Conservation (phyloP, 176 grass and related monocot genomes). For the Tillandsia leiboldiana region DNA sequence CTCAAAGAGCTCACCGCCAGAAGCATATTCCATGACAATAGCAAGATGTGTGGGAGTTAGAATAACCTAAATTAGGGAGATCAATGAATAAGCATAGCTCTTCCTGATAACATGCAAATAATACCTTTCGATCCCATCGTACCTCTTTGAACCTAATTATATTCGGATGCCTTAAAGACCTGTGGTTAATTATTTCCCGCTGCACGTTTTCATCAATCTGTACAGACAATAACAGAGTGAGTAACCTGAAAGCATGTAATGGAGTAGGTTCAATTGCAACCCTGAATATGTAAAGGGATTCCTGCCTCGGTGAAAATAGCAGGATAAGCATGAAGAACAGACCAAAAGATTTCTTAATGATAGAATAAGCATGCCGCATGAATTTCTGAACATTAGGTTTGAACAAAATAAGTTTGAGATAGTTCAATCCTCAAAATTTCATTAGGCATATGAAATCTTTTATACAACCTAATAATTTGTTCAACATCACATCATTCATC, state of each 20-base stretch:
- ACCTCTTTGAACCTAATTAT: slow-evolving; percentile 99
- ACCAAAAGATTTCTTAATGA: too few species aligned
- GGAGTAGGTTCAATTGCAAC: too few species aligned
- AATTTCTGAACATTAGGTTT: not conserved
- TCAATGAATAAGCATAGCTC: not conserved
- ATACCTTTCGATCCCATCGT: slow-evolving; percentile 12
- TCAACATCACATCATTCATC: too few species aligned
- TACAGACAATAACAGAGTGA: not conserved
- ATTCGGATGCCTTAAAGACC: slow-evolving; percentile 93
- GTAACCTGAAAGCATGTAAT: too few species aligned
- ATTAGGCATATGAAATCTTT: not conserved
- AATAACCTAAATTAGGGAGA: slow-evolving; percentile 53
- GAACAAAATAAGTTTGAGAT: not conserved
- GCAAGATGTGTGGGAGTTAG: slow-evolving; percentile 98
- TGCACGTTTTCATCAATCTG: slow-evolving; percentile 99
- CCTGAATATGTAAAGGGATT: too few species aligned
- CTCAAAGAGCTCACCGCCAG: slow-evolving; percentile 93
- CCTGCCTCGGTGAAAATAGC: too few species aligned
- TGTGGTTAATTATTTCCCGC: slow-evolving; percentile 98
- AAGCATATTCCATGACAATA: slow-evolving; percentile 99
- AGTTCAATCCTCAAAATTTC: not conserved
- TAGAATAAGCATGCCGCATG: too few species aligned
- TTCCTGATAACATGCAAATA: not conserved
- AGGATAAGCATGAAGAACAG: too few species aligned
- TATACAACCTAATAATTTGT: too few species aligned